Evolutionary conservation across 257 asterid species (phyloP), one percentile per base, ranked within the genome.

Genomic region (Petunia axillaris): DNA sequence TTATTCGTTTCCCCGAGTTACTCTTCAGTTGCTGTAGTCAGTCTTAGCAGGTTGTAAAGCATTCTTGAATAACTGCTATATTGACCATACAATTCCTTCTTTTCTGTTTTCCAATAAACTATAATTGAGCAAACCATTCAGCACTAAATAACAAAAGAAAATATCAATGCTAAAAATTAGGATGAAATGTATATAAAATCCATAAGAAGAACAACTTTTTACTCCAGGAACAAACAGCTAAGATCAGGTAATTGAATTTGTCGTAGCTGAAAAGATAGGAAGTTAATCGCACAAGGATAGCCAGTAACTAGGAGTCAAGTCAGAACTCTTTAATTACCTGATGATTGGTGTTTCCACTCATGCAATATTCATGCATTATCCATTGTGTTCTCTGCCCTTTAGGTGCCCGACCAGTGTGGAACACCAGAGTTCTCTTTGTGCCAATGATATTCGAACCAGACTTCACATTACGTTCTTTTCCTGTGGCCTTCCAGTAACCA

Each of bases 401-500:
- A 0, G 98, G 97, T 2, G 98, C 99, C 10, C 99, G 94, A 8
- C 97, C 97, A 0, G 59, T 84, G 89, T 93, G 99, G 86, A 95
- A 95, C 39, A 93, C 99, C 55, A 95, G 52, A 4, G 97, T 95
- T 87, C 97, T 88, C 87, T 92, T 91, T 6, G 92, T 93, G 76
- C 99, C 99, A 55, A 95, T 90, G 6, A 86, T 38, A 50, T 58
- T 85, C 0, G 93, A 75, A 57, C 95, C 94, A 2, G 97, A 89
- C 80, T 89, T 95, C 50, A 95, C 94, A 48, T 66, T 38, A n/a
- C 97, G 93, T 71, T 93, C 94, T 79, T 91, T 95, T 4, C 99
- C 98, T 0, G 99, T 95, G 75, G 98, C 98, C 87, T 95, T 95
- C 98, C 98, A 95, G 84, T 93, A 92, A 79, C 98, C 99, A 78